phyloP scores from a whole-genome alignment of 208 protist species.

The Crithidia brevicula region DNA sequence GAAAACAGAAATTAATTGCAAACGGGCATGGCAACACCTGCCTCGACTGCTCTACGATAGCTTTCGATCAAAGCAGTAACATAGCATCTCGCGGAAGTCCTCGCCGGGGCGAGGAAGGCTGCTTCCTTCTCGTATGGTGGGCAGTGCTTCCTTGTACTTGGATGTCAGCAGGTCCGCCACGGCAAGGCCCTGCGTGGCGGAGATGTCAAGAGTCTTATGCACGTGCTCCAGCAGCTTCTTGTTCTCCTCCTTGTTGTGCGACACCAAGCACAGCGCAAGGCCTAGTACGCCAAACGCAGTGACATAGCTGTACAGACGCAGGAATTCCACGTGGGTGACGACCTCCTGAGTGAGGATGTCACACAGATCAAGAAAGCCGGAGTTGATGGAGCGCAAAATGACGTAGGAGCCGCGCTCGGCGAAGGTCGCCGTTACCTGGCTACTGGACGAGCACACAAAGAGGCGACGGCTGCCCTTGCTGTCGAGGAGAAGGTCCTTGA shows the following conservation, averaged over 20 bases:
- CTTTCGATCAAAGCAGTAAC: constrained; percentile 50
- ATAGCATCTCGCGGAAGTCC: constrained; percentile 60
- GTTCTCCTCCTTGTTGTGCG: constrained; percentile 54
- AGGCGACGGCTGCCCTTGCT: constrained; percentile 44
- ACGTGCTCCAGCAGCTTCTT: constrained; percentile 57
- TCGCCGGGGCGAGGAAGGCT: constrained; percentile 36
- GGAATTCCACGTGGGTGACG: constrained; percentile 80
- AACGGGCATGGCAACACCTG: too few relatives aligned
- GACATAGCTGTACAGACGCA: constrained; percentile 69
- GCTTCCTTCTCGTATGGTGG: constrained; percentile 25
- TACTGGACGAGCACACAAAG: constrained; percentile 58
- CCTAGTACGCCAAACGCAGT: constrained; percentile 65
- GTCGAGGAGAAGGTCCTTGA: constrained; percentile 56
- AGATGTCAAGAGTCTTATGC: constrained; percentile 67
- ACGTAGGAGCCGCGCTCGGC: constrained; percentile 61
- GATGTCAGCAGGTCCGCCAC: constrained; percentile 63
- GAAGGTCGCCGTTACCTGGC: constrained; percentile 66
- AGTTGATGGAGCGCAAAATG: constrained; percentile 78
- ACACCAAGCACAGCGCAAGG: constrained; percentile 66
- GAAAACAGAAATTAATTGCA: too few relatives aligned
- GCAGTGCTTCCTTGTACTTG: constrained; percentile 66
- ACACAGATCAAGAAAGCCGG: constrained; percentile 66
- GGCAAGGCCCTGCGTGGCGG: constrained; percentile 56
- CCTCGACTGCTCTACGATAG: constrained; percentile 36
- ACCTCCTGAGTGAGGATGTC: constrained; percentile 76